phyloP scores from a whole-genome alignment of 345 rosid species.

The Pistacia integerrima region DNA sequence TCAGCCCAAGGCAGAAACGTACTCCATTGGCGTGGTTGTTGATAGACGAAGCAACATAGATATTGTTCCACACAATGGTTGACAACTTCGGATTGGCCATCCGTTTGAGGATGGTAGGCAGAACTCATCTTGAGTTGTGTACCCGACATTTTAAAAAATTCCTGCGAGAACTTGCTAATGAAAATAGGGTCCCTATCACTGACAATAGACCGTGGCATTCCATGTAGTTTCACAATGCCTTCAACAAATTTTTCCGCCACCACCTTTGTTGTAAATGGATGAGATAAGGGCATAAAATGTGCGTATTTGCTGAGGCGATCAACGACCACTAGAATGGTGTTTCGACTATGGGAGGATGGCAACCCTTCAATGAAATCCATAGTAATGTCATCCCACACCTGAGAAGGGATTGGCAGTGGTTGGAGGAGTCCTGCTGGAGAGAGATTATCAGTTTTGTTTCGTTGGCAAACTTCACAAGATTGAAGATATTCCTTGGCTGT shows the following conservation, averaged over 20 bases:
- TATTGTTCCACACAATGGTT: neutral
- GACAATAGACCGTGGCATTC: no score
- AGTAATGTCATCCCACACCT: neutral
- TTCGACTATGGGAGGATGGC: neutral
- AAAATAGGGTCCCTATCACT: neutral
- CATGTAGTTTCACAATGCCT: neutral
- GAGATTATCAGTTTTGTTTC: neutral
- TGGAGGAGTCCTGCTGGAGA: neutral
- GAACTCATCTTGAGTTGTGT: neutral
- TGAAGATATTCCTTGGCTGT: neutral
- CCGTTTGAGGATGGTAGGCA: no score
- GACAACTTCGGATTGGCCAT: no score
- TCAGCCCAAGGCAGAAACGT: constrained; percentile 14
- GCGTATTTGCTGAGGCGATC: neutral
- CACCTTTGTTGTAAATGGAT: neutral
- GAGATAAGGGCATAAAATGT: neutral
- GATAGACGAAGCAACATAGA: neutral
- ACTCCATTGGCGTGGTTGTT: constrained; percentile 7
- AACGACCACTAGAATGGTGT: neutral
- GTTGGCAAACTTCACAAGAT: neutral
- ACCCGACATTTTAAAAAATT: neutral
- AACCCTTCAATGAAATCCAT: constrained; percentile 15
- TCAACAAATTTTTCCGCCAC: constrained; percentile 15
- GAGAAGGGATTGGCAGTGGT: neutral
- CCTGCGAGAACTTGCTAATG: constrained; percentile 1